Evolutionary conservation across 805 yeast species (phyloP).

Genomic region (Pichia phayaonensis): DNA sequence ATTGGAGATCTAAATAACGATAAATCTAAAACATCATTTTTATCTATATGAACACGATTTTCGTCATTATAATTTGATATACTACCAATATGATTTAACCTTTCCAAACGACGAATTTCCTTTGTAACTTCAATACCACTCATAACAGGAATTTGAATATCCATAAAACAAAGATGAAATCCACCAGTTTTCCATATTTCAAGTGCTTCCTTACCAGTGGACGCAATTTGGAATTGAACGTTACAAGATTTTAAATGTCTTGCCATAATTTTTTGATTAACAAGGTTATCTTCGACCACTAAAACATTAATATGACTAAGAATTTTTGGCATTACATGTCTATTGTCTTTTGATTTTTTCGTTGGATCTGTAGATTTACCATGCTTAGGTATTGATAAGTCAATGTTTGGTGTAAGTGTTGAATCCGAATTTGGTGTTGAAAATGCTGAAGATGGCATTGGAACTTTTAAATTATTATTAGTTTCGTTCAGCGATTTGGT

Average conservation of each 20-base stretch:
- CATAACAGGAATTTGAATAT: slow-evolving; percentile 91
- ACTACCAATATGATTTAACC: slow-evolving; percentile 69
- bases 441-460: background rate
- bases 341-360: background rate
- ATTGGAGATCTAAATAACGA: slow-evolving; percentile 81
- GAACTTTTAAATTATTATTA: background rate
- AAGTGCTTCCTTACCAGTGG: slow-evolving; percentile 90
- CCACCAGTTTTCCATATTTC: slow-evolving; percentile 95
- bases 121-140: slow-evolving; percentile 94
- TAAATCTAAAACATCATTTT: slow-evolving; percentile 50
- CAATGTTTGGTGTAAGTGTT: background rate
- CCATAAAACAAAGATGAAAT: slow-evolving; percentile 91
- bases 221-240: slow-evolving; percentile 78
- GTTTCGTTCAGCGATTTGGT: background rate
- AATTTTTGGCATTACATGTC: slow-evolving; percentile 48
- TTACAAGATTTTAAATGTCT: slow-evolving; percentile 80
- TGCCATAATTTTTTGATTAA: slow-evolving; percentile 86
- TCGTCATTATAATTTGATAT: slow-evolving; percentile 18
- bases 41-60: background rate
- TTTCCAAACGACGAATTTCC: slow-evolving; percentile 81
- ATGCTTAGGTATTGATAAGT: background rate
- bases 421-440: background rate
- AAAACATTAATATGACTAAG: slow-evolving; percentile 84
- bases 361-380: background rate
- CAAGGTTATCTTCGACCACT: slow-evolving; percentile 93